Evolutionary conservation across 805 yeast species (phyloP), one percentile per base, ranked within the genome.

Genomic region (Nakazawaea wickerhamii): DNA sequence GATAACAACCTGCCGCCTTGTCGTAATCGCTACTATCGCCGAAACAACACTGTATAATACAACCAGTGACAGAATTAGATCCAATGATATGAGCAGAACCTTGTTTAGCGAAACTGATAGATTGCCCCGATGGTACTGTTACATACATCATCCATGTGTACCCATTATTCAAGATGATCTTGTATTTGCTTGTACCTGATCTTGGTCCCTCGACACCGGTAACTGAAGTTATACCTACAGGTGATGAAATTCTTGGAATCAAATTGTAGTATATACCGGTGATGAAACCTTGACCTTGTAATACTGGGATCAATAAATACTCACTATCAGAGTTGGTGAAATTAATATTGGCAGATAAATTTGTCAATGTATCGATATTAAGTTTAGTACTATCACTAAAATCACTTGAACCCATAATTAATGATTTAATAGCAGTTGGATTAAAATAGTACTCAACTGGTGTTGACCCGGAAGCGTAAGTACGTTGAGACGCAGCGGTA

Each of bases 251-350:
- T 45, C 62, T 58, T 2, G 88, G 84, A 22, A 68, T 67, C 51
- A 80, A 61, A 46, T 67, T 62, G 54, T 73, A 70, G 48, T 73
- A 81, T 19, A 74, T 60, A 21, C 81, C 86, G 25, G 95, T 82
- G 13, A 85, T 76, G 48, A 85, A 79, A 5, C 96, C 96, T 74
- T 50, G 69, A 42, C 97, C 97, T 59, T 84, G 90, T 5, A 82
- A 84, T 42, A 84, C 54, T 4, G 91, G 90, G 73, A 74, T 52
- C 36, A 28, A 38, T 18, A 37, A 37, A 36, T 17, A 45, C 34
- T 43, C 33, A 14, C 39, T 34, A n/a, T 18, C 14, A 5, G 39
- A 27, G 11, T 55, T 50, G 3, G 43, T 35, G 14, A 55, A 32
- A 4, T 47, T 49, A 19, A 53, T 51, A 33, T 52, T 54, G 25